Evolutionary conservation across 2,329 filamentous ascomycete genomes (phyloP), one percentile per base, ranked within the genome.

Genomic region (Pseudocercospora vitis): DNA sequence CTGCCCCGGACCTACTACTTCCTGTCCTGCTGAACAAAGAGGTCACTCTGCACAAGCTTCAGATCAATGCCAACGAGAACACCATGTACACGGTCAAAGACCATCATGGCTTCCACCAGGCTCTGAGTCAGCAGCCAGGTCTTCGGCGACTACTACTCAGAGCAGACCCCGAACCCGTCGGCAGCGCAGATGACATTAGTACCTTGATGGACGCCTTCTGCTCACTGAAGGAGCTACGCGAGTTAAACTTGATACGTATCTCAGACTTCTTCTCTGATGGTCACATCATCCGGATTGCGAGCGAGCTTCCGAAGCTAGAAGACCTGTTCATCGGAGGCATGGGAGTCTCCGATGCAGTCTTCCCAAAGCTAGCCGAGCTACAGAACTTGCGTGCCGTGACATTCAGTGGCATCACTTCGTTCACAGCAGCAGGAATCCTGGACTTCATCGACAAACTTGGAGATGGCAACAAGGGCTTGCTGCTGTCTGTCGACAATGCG

Each of bases 311-410:
- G 0, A 64, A 73, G 12, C 73, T 88, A 0, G 80, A 84, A 58
- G 76, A 81, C 9, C 68, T 87, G 11, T 77, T 74, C 39, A 77
- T 86, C 45, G 78, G 76, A 37, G 83, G 83, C 7, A 74, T 77
- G 37, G 78, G 79, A 12, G 68, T 80, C 18, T 74, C 78, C 4
- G 78, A 83, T 55, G 72, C 75, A 18, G 70, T 80, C 8, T 74
- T 78, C 52, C 64, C 65, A 28, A 63, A 66, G 3, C 64, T 83
- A 9, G 73, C 78, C 8, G 65, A 66, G 4, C 70, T 85, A 37
- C 65, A 66, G 3, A 72, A 77, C 26, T 69, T 87, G 29, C 78
- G 76, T 40, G 73, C 69, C 3, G 70, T 87, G 5, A 76, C 75
- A 3, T 77, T 86, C 35, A 76, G 75, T 31, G 81, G 79, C 2